Evolutionary conservation across 495 filamentous ascomycete genomes (phyloP), one percentile per base, ranked within the genome.

Genomic region (Aspergillus bridgeri): DNA sequence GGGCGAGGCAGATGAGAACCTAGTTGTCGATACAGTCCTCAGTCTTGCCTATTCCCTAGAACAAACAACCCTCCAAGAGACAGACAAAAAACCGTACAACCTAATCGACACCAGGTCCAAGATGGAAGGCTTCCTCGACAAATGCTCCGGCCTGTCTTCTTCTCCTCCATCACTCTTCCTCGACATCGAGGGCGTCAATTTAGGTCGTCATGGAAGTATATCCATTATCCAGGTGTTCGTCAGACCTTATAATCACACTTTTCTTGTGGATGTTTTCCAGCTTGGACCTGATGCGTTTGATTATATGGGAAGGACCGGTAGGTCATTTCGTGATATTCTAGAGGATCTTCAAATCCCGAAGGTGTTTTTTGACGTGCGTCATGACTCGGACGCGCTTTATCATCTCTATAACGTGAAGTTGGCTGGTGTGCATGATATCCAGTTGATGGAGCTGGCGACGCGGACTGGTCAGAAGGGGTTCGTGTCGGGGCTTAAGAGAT

Each of bases 321-420:
- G 58, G 15, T 79, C 78, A 3, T 63, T 87, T 20, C 76, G 77
- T 62, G 54, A 48, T n/a, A 74, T 87, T 33, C 70, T 86, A 5
- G 78, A 86, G 61, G 74, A 68, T 0, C 17, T 57, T 2, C 1
- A 33, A 21, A 70, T 73, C n/a, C 44, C 54, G 3, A 75, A 76
- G 51, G 71, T 61, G 8, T 60, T 75, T 38, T 73, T 76, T 33
- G 71, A 75, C 57, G 66, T 75, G 44, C 68, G 71, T n/a, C 64
- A 79, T 56, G 80, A 84, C 58, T 80, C 83, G 0, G 79, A 85
- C 57, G 82, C 81, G 2, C 60, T 86, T 0, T 83, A 69, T 56
- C 53, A 54, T 48, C 79, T 74, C 27, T 84, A 63, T 58, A 46
- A 60, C 11, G 60, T 81, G 22, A 29, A 58, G 0, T 61, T 81